Evolutionary conservation across 176 grass and related monocot genomes (phyloP), one percentile per base, ranked within the genome.

Genomic region (Sorghum bicolor): DNA sequence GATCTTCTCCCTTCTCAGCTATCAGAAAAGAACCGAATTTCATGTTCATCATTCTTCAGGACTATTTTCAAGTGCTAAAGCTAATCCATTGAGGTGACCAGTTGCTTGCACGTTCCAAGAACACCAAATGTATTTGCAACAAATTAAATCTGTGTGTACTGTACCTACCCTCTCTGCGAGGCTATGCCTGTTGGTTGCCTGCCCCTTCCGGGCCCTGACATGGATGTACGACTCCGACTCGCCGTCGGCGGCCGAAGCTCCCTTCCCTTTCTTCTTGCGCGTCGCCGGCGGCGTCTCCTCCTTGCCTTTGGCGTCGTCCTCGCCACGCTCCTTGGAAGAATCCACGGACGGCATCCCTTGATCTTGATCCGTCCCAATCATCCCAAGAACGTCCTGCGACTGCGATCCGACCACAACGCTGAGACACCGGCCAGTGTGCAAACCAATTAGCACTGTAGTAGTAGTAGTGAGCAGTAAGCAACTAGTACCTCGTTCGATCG

Each of bases 1-100:
- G 39, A 96, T 96, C 83, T 93, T 96, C 82, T 96, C 94, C 83
- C 94, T 91, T 84, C 94, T 89, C 62, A 93, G 26, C 94, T 93
- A 79, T 75, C 30, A 71, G 66, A 25, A 55, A n/a, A 1, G 62
- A 1, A 39, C 19, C 33, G 3, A 38, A 40, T 15, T 41, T 58
- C 33, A 41, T 60, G 24, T 82, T 57, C 9, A 28, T 22, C 28
- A 12, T 33, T 74, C 16, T 33, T 74, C 16, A 30, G 24, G 40
- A 48, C 2, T 48, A 64, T 0, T 61, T 47, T 45, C 1, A 31
- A 63, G 26, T 17, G 30, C 28, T 8, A 47, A 79, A 15, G 1
- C 33, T 60, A 43, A 41, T 29, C 10, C 26, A 53, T 4, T 4
- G 33, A 52, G 16, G 48, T 52, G 17, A 52, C 48, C 17, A 8